Conservation (phyloP, 192 early-diverging fungal species). For the Coemansia sp. region DNA sequence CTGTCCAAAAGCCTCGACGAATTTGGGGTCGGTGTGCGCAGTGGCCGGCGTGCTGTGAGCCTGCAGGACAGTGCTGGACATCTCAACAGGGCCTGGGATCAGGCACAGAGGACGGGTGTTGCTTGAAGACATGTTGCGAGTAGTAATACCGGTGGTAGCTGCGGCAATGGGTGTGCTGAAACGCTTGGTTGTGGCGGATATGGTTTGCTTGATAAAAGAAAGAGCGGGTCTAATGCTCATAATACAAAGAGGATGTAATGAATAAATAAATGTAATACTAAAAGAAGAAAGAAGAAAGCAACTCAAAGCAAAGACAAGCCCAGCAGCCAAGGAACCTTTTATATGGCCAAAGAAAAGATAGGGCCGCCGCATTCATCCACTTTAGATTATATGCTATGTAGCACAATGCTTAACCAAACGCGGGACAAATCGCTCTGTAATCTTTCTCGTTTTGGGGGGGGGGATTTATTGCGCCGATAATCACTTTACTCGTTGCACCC, state of each 20-base stretch:
- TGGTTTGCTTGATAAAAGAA: background rate
- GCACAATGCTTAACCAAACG: too few relatives aligned
- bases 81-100: slow-evolving; percentile 97
- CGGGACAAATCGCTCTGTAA: too few relatives aligned
- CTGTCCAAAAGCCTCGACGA: slow-evolving; percentile 84
- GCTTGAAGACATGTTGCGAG: slow-evolving; percentile 14
- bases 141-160: background rate
- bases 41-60: slow-evolving; percentile 87
- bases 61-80: slow-evolving; percentile 77
- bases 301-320: background rate
- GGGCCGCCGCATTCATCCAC: too few relatives aligned
- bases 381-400: too few relatives aligned
- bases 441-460: too few relatives aligned
- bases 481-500: too few relatives aligned
- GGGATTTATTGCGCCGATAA: too few relatives aligned
- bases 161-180: background rate
- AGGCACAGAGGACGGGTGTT: slow-evolving; percentile 79
- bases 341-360: too few relatives aligned
- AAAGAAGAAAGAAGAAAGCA: background rate
- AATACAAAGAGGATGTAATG: background rate
- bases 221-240: slow-evolving; percentile 5
- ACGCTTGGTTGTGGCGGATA: background rate
- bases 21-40: slow-evolving; percentile 87
- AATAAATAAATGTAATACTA: background rate
- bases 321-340: too few relatives aligned